Conservation (phyloP, 73 alveolate species). For the Tetrahymena malaccensis region DNA sequence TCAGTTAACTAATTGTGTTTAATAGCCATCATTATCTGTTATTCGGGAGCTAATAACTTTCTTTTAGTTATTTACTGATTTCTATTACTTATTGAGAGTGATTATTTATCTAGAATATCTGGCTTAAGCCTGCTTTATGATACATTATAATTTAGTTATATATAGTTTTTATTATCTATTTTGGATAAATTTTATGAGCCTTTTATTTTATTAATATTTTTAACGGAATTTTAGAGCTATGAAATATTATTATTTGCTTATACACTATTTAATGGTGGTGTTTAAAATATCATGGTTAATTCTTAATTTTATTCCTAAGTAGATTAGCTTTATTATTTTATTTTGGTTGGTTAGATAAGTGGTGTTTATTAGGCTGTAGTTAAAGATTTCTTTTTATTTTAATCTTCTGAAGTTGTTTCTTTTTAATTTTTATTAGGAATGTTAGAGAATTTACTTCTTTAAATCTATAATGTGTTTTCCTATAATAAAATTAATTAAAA, state of each 20-base stretch:
- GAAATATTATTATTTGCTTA: not conserved
- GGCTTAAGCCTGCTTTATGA: not conserved
- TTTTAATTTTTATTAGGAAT: not conserved
- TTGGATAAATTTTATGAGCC: not conserved
- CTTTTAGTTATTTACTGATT: not conserved
- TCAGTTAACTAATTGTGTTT: not conserved
- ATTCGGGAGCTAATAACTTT: not conserved
- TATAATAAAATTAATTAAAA: not conserved
- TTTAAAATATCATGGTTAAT: too few relatives aligned
- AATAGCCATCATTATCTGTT: not conserved
- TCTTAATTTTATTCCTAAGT: not conserved
- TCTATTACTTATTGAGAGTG: not conserved
- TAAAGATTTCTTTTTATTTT: not conserved
- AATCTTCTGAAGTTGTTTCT: not conserved
- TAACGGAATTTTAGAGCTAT: too few relatives aligned
- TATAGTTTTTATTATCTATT: not conserved
- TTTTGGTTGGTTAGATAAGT: not conserved
- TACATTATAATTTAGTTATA: too few relatives aligned
- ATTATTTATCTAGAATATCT: not conserved
- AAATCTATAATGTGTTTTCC: not conserved
- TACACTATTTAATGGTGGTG: not conserved
- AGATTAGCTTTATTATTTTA: not conserved
- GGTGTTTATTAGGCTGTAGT: not conserved
- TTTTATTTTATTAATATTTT: too few relatives aligned
- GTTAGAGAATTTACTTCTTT: not conserved